Base-by-base conservation (phyloP, 2,329 filamentous ascomycete genomes). In the Chaetomium sp. region DNA sequence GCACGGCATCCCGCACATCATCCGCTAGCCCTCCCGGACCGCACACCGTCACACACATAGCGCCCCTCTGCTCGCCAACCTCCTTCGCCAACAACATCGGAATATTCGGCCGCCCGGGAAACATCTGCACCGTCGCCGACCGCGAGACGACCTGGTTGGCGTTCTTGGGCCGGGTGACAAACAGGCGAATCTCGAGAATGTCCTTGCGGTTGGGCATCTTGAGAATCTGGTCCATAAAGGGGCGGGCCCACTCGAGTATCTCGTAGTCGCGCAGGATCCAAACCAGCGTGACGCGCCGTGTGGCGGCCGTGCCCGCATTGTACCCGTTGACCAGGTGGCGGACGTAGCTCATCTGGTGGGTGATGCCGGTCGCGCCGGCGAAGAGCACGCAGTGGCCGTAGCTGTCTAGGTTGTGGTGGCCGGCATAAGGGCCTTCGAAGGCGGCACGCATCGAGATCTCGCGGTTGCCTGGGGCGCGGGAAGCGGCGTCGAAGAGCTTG, bases 231-330 rank as follows among this genome's bases (percentile, higher is more conserved):
- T 87, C 81, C 80, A 87, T 86, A 86, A 89, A 97, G 5, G 89
- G 89, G 6, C 89, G 84, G 57, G 95, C 88, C 92, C 94, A 97
- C 70, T 96, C 90, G 6, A 97, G 80, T 55, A 92, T 86, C 66
- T 96, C 87, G 40, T 88, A 87, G 54, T 91, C 89, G 59, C 94
- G 89, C 61, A 97, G 88, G 66, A 96, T 86, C 94, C 94, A 97
- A 58, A 96, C 83, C 6, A 97, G 82, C 1, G 87, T 89, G 47
- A 97, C 74, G 42, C 86, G 84, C 51, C 91, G 86, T 3, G 89
- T 90, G 4, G 92, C 91, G 40, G 91, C 84, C 1, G 85, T 91
- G 57, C 84, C 82, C 0, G 82, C 76, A 53, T 83, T 82, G 70
- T 81, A 87, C 4, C 87, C 87, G 53, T 84, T 74, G 56, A 92